These are phyloP conservation scores for Sugiyamaella pinicola DNA, from an alignment of 1,139 yeast genomes.

Conservation along the genomic window DNA sequence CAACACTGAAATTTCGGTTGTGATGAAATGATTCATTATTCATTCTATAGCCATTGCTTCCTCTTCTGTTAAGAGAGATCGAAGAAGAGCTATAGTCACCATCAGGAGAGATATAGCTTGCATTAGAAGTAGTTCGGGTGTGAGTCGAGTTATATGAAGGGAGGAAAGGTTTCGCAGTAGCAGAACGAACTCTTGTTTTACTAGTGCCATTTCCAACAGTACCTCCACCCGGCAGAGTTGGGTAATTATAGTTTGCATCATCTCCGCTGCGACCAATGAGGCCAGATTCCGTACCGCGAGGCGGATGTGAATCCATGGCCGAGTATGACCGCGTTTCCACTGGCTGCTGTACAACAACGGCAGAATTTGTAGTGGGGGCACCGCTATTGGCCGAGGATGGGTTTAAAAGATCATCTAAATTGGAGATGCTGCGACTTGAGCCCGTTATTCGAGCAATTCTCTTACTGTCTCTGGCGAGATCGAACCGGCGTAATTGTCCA, in stretches of 20 bases:
- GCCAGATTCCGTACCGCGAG: no score
- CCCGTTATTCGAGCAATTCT: constrained; percentile 21
- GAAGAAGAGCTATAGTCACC: neutral
- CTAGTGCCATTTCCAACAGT: neutral
- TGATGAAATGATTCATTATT: constrained; percentile 3
- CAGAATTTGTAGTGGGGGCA: neutral
- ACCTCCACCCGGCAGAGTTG: constrained; percentile 2
- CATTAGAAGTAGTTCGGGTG: constrained; percentile 1
- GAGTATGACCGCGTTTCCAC: neutral
- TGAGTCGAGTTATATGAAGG: neutral
- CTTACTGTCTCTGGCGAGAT: constrained; percentile 15
- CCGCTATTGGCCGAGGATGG: neutral
- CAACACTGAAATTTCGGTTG: constrained; percentile 6
- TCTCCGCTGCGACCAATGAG: neutral
- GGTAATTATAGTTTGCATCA: neutral
- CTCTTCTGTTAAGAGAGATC: neutral
- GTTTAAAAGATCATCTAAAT: constrained; percentile 13
- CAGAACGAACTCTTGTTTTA: neutral
- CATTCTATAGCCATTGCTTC: constrained; percentile 11
- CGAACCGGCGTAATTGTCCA: constrained; percentile 11
- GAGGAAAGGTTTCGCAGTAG: neutral
- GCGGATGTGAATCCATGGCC: constrained; percentile 9
- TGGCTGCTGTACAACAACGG: neutral
- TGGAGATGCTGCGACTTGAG: constrained; percentile 11
- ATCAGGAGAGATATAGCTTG: constrained; percentile 4